phyloP scores from a whole-genome alignment of 202 grass and related monocot species.

The Schoenoplectus triqueter region DNA sequence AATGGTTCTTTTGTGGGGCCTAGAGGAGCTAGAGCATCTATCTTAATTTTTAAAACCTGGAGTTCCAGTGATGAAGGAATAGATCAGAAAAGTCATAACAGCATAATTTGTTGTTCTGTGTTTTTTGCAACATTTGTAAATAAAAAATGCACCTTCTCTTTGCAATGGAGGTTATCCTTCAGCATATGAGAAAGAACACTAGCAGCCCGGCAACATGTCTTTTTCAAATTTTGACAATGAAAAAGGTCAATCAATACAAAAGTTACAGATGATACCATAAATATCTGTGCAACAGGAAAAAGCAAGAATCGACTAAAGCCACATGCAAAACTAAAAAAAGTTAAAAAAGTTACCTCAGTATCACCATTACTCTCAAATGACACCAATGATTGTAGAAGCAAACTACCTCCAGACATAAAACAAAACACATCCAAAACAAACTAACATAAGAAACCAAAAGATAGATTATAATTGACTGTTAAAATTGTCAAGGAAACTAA shows the following conservation, averaged over 20 bases:
- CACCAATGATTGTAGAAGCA: constrained; percentile 86
- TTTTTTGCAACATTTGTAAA: constrained; percentile 36
- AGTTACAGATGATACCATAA: constrained; percentile 1
- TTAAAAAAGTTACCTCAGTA: constrained; percentile 63
- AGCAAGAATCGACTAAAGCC: constrained; percentile 1
- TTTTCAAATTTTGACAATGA: constrained; percentile 40
- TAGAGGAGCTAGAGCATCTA: constrained; percentile 72
- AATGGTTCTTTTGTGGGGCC: constrained; percentile 68
- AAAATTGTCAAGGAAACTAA: constrained; percentile 40
- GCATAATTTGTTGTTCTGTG: constrained; percentile 31
- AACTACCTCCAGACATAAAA: constrained; percentile 62
- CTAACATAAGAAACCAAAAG: constrained; percentile 20
- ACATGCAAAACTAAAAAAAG: constrained; percentile 9
- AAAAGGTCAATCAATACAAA: background rate
- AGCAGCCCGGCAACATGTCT: constrained; percentile 89
- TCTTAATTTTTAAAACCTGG: constrained; percentile 81
- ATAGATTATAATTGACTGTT: constrained; percentile 27
- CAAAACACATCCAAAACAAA: constrained; percentile 32
- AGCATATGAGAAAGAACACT: constrained; percentile 94
- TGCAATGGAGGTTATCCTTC: constrained; percentile 93
- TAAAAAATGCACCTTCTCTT: constrained; percentile 70
- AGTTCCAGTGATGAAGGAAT: constrained; percentile 33
- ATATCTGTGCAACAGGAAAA: constrained; percentile 9
- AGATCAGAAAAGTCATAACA: constrained; percentile 25
- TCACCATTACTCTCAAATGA: constrained; percentile 75